Evolutionary conservation across 2,329 filamentous ascomycete genomes (phyloP).

Genomic region (Dichotomopilus funicola): DNA sequence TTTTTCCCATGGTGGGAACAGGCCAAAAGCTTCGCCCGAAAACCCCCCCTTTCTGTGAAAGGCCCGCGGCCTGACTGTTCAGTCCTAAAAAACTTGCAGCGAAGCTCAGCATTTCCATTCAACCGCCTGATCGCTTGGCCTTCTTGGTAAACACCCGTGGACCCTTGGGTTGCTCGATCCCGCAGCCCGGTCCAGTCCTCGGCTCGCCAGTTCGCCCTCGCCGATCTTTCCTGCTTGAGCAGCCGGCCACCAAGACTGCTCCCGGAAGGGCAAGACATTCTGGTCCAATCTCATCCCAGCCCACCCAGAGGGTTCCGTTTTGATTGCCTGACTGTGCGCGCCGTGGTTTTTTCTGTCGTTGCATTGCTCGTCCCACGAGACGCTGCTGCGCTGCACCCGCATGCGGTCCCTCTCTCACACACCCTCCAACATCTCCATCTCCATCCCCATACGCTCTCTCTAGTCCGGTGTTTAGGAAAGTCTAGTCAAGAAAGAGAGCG

Average conservation of each 20-base stretch:
- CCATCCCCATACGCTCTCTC: not conserved
- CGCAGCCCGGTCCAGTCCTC: conserved; percentile 6
- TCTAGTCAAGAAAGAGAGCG: no score
- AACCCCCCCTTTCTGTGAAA: no score
- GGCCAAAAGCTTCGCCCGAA: no score
- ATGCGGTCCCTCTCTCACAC: conserved; percentile 3
- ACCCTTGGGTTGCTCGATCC: not conserved
- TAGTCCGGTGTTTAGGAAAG: not conserved
- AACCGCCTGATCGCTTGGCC: not conserved
- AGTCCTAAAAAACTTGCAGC: not conserved
- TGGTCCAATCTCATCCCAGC: conserved; percentile 5
- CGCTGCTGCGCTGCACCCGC: conserved; percentile 8
- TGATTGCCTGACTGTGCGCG: conserved; percentile 4
- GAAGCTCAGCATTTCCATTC: not conserved
- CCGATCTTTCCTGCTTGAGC: conserved; percentile 16
- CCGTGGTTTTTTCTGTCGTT: conserved; percentile 11
- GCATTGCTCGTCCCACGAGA: conserved; percentile 16
- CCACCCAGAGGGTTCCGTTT: conserved; percentile 1
- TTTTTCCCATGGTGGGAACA: no score
- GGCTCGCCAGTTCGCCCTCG: conserved; percentile 3
- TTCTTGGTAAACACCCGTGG: not conserved
- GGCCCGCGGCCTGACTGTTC: no score
- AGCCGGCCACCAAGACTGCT: not conserved
- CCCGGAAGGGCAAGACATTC: conserved; percentile 10
- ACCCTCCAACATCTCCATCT: not conserved